A percentile compares a stretch with the other conserved stretches of the same genome.
Evolutionary conservation across 345 rosid species (phyloP).

Genomic region (Pistacia vera): DNA sequence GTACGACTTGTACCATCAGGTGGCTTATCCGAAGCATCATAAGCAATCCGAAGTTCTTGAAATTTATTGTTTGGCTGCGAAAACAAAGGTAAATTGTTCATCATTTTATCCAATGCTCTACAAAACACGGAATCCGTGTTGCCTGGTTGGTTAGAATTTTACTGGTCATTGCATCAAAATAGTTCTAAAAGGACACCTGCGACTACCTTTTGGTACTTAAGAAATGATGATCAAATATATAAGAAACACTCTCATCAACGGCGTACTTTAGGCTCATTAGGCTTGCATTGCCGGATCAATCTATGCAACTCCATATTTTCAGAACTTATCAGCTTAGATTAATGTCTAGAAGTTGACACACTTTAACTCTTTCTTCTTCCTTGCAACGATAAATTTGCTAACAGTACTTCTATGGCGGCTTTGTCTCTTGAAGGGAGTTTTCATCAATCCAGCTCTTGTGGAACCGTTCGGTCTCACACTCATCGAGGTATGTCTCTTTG

Average conservation of each 20-base stretch:
- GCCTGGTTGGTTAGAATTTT: too few species aligned
- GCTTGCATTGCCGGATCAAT: neutral
- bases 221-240: neutral
- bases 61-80: constrained; percentile 69
- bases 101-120: too few species aligned
- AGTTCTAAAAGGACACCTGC: neutral
- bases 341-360: neutral
- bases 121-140: too few species aligned
- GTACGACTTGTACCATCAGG: constrained; percentile 68
- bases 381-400: constrained; percentile 26
- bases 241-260: neutral
- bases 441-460: constrained; percentile 73
- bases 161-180: neutral
- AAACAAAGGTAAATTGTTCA: constrained; percentile 53
- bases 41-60: constrained; percentile 72
- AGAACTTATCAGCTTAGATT: neutral
- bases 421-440: constrained; percentile 63
- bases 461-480: constrained; percentile 79
- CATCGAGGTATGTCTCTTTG: constrained; percentile 50
- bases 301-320: neutral
- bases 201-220: neutral
- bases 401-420: constrained; percentile 21
- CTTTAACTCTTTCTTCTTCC: constrained; percentile 7
- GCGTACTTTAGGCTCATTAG: neutral
- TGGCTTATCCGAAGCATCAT: constrained; percentile 78